Conservation (phyloP, 2,329 filamentous ascomycete genomes). For the Fusarium drepaniforme region DNA sequence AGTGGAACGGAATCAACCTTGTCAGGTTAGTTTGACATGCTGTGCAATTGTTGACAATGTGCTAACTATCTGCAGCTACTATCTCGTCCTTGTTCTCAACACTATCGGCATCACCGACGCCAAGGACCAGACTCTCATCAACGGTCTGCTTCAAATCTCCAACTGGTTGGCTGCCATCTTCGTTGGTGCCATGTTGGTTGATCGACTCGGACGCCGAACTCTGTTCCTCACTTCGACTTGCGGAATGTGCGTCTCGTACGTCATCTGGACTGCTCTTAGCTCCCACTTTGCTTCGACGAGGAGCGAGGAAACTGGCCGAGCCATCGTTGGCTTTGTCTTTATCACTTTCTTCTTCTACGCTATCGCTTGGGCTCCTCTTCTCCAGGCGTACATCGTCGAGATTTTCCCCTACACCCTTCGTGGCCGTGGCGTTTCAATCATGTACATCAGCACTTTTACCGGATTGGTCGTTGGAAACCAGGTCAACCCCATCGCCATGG, state of each 20-base stretch:
- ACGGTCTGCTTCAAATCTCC: slow-evolving; percentile 49
- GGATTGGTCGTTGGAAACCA: slow-evolving; percentile 52
- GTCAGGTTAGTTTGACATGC: slow-evolving; percentile 12
- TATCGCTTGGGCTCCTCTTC: slow-evolving; percentile 50
- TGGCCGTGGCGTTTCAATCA: slow-evolving; percentile 31
- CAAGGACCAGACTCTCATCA: slow-evolving; percentile 49
- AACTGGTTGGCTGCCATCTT: slow-evolving; percentile 54
- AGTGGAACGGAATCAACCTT: slow-evolving; percentile 40
- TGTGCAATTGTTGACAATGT: not conserved
- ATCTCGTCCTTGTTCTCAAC: slow-evolving; percentile 54
- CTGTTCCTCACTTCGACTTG: slow-evolving; percentile 53
- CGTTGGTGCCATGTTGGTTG: slow-evolving; percentile 53
- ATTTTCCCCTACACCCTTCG: slow-evolving; percentile 43
- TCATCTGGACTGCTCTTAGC: slow-evolving; percentile 49
- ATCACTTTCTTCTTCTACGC: slow-evolving; percentile 55
- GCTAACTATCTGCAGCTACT: slow-evolving; percentile 43
- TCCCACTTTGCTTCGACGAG: slow-evolving; percentile 33
- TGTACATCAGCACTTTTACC: slow-evolving; percentile 36
- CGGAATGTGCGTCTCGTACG: slow-evolving; percentile 52
- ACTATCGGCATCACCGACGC: slow-evolving; percentile 53
- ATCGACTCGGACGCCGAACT: slow-evolving; percentile 54
- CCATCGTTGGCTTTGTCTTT: slow-evolving; percentile 54
- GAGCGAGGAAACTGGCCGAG: slow-evolving; percentile 37
- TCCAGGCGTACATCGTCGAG: slow-evolving; percentile 46
- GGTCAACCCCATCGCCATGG: slow-evolving; percentile 56